Percentiles rank a stretch among this genome's conserved stretches.
Conservation (phyloP, 2,329 filamentous ascomycete genomes). For the Clarireedia hainanense region DNA sequence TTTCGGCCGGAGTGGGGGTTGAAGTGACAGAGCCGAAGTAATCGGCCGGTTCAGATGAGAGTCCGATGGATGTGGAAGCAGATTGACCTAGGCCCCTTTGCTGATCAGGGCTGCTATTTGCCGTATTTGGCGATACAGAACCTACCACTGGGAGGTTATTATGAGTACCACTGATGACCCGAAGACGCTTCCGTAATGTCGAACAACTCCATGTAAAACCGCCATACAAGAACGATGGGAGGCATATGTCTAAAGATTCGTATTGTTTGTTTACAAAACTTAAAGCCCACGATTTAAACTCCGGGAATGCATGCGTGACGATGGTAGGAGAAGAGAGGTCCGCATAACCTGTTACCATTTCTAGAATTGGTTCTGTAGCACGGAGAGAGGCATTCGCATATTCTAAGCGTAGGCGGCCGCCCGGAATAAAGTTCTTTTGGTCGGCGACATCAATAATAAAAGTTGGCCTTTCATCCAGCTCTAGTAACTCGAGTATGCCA, state of each 20-base stretch:
- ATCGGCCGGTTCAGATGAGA: constrained; percentile 12
- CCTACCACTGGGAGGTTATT: constrained; percentile 1
- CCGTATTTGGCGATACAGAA: not conserved
- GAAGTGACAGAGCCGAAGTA: constrained; percentile 24
- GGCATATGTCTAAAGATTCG: constrained; percentile 43
- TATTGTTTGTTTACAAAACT: constrained; percentile 44
- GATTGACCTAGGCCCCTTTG: not conserved
- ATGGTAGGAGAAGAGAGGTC: constrained; percentile 28
- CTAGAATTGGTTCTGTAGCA: constrained; percentile 29
- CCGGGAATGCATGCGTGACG: constrained; percentile 40
- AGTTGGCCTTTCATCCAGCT: constrained; percentile 68
- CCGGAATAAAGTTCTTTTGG: constrained; percentile 42
- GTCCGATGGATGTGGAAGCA: not conserved
- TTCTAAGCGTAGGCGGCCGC: constrained; percentile 49
- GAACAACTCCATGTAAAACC: constrained; percentile 63
- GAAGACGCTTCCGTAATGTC: constrained; percentile 59
- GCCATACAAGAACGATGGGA: constrained; percentile 52
- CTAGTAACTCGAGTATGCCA: constrained; percentile 63
- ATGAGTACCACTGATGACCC: constrained; percentile 55
- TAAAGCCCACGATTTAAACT: constrained; percentile 65
- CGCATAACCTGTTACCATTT: constrained; percentile 23
- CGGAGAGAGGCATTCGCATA: constrained; percentile 64
- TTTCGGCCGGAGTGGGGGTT: not conserved
- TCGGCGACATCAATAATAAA: constrained; percentile 66
- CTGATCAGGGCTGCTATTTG: not conserved